Evolutionary conservation across 805 yeast genomes (phyloP), one percentile per base, ranked within the genome.

Genomic region (Metschnikowia shivogae): DNA sequence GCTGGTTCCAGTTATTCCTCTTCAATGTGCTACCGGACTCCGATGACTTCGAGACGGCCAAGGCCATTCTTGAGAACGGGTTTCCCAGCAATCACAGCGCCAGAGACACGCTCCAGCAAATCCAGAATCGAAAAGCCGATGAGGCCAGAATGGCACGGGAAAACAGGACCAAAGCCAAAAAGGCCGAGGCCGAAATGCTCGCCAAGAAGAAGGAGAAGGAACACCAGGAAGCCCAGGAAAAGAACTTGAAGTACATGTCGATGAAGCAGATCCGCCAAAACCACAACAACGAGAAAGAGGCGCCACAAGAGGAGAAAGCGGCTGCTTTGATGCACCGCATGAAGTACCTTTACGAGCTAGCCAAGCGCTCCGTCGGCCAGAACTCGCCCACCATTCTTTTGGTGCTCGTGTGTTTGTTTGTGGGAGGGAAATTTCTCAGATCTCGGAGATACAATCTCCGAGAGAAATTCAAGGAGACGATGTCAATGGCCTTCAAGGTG

Each of bases 401-500:
- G 4, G 48, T 61, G 11, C 14, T 68, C 5, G 45, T 58, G 1
- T 31, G 59, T 3, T 26, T 59, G 8, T 44, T 69, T 5, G 43
- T 61, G 6, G 39, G 58, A 5, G 31, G 59, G n/a, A 47, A 53
- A 27, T 45, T 64, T 19, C 31, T 65, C 14, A 60, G 60, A 24
- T 42, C 50, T 27, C 58, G 53, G 29, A 62, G 55, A 42, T 49
- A 65, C 9, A 63, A 64, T 44, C 33, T 70, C 6, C 57, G 53
- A 36, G 64, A 65, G 52, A 58, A 49, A 43, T 33, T 70, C 19
- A 55, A 51, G 45, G 72, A 70, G 44, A 69, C 74, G 1, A 48
- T 71, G 34, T 53, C 55, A 47, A 71, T 71, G 76, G 76, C 76
- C n/a, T 67, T 71, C 52, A 67, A 69, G 53, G 62, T 71, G 42